Base-by-base conservation (phyloP, 2,329 filamentous ascomycete genomes). In the Cytospora chrysosperma region DNA sequence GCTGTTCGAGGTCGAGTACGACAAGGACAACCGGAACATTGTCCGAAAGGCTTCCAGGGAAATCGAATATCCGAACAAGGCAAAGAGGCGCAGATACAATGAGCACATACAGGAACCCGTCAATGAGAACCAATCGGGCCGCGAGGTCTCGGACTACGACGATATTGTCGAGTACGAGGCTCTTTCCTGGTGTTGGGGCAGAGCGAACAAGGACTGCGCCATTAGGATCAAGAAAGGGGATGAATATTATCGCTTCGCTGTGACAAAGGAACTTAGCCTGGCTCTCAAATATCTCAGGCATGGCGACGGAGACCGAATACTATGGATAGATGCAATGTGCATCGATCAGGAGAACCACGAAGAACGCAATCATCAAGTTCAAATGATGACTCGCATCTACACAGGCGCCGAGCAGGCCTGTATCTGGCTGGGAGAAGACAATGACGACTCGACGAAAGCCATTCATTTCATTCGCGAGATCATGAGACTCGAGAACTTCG, bases 281-380 rank as follows among this genome's bases (percentile, higher is more conserved):
- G 65, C 67, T 3, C 58, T 68, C 13, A 67, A 67, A 37, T 65
- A 67, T 21, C 65, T 68, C 4, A 56, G 66, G 8, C 24, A 37
- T 5, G 19, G n/a, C 4, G 26, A 51, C 34, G 53, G 53, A 24
- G 53, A 64, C 17, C 63, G 68, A 2, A 53, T 58, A 5, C 56
- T 78, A 9, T 78, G 75, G 76, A 70, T 75, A 24, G 75, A 77
- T 67, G 70, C 67, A 17, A 63, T 77, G 1, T 76, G 74, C 61
- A 75, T 76, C 57, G 68, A 75, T 58, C 72, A 75, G 50, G 43
- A 65, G 4, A 65, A 73, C 52, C 34, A 60, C 19, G 52, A 67
- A 2, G 76, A 77, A 59, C 71, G 71, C 50, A 72, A 72, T 47
- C 62, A 70, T 28, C 76, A 77, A 63, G 74, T 78, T 3, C 64